Evolutionary conservation across 768 basidiomycete species (phyloP), one percentile per base, ranked within the genome.

Genomic region (Tremella fuciformis): DNA sequence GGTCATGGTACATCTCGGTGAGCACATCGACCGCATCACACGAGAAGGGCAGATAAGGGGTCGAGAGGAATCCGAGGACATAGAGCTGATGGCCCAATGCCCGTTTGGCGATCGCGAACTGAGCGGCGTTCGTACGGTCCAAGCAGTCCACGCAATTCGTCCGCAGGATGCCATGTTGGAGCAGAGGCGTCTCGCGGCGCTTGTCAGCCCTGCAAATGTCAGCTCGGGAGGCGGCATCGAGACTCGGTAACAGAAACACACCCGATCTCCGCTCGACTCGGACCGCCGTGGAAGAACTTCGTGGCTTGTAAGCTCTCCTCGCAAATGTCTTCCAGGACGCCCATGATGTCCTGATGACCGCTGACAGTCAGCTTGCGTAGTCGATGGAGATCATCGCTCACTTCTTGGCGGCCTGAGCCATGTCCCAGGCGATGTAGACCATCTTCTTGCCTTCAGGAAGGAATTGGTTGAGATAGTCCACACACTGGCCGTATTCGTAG

Each of bases 1-100:
- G 92, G 75, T 96, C 91, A 73, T 94, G 91, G 76, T 93, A 97
- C 92, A 99, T 97, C 78, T 96, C 91, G 2, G 92, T 98, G 65
- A 99, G 72, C 84, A 98, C 92, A 74, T 93, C 91, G 40, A 93
- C 88, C 0, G 91, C 92, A 75, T 94, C 93, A 9, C 88, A 91
- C 69, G 94, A 91, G 70, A 94, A 94, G 0, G 86, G 83, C 38
- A 99, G 80, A 69, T 91, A 85, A 0, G 94, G 92, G 57, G 80
- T 85, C 18, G 87, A 85, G 8, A 96, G 85, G 15, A 98, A 82
- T 0, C 96, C 96, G 2, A 99, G 84, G 0, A 92, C 93, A 74
- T 94, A 90, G 8, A 99, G 81, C 73, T 99, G 96, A 76, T 97
- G 92, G 0, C 92, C 93, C 16, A 99, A 80, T 0, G 89, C 96